Base-by-base conservation (phyloP, 2,329 filamentous ascomycete species). In the Macrophomina pseudophaseolina region DNA sequence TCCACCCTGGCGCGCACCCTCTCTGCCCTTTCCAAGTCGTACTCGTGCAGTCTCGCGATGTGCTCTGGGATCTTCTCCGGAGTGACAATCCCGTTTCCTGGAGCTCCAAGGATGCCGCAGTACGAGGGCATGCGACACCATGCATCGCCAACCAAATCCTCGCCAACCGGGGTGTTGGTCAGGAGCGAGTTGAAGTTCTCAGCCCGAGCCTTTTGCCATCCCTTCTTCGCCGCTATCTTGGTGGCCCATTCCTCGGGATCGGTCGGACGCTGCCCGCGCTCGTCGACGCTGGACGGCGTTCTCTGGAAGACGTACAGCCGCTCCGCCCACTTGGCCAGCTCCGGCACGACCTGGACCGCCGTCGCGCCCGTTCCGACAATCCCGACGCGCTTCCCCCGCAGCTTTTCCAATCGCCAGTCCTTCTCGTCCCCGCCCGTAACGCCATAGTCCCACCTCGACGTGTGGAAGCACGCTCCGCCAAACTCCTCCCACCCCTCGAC, bases 161-260 rank as follows among this genome's bases (percentile, higher is more conserved):
- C 1, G 5, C 67, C 67, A 18, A 69, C 62, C n/a, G 70, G 66
- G 1, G 68, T 69, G 35, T 79, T 78, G 40, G 74, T 76, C 28
- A 84, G 66, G 53, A 76, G 73, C 3, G 67, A 71, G 69, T 80
- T 74, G 66, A 83, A 81, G 71, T 86, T 87, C 35, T 74, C 66
- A 67, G 77, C 75, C 18, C 85, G 80, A 46, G 79, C 76, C 14
- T 71, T 69, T 69, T 85, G 82, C 87, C 86, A 88, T 4, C 85
- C 85, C 2, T 74, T 65, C 33, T 67, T 32, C 71, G n/a, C 67
- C 5, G 80, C 73, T 9, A 74, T 71, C 74, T 72, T 68, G 62
- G 70, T 74, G 52, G 67, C 71, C 76, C 80, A 87, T 58, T 78
- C 75, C 7, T 78, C 75, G 0, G 76, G 74, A 58, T 85, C 80